A percentile compares a stretch with the other conserved stretches of the same genome.
phyloP scores from a whole-genome alignment of 78 protist genomes.

The Cyanophora paradoxa region DNA sequence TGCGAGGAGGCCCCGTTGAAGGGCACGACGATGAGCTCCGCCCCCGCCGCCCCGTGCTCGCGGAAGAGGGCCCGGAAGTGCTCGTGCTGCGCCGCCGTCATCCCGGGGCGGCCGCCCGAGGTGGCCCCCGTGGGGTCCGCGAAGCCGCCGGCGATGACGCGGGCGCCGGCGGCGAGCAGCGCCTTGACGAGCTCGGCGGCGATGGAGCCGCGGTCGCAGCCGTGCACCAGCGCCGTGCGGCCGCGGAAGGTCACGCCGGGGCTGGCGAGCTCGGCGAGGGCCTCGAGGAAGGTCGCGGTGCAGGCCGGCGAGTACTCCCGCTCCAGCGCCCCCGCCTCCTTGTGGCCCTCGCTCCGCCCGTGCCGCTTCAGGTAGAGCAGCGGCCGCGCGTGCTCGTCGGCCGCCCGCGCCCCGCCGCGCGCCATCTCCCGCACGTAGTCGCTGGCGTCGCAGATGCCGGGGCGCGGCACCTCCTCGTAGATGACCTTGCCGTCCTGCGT shows the following conservation, averaged over 20 bases:
- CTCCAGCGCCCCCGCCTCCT: too few species aligned
- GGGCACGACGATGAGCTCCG: slow-evolving; percentile 34
- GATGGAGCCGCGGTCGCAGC: slow-evolving; percentile 45
- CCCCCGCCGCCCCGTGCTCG: slow-evolving; percentile 12
- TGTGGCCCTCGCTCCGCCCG: not conserved
- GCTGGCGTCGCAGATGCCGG: not conserved
- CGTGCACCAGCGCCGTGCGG: slow-evolving; percentile 35
- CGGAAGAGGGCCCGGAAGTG: slow-evolving; percentile 32
- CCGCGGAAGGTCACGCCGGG: slow-evolving; percentile 12
- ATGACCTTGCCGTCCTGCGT: slow-evolving; percentile 6
- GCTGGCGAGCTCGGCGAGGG: slow-evolving; percentile 1
- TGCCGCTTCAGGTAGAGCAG: slow-evolving; percentile 3
- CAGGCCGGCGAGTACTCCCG: too few species aligned
- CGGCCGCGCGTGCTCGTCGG: not conserved
- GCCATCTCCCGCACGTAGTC: slow-evolving; percentile 18
- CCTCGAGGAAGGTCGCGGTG: not conserved
- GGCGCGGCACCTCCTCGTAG: slow-evolving; percentile 16
- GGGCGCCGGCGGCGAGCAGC: slow-evolving; percentile 17
- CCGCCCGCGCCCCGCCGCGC: slow-evolving; percentile 8
- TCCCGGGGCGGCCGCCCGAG: slow-evolving; percentile 3
- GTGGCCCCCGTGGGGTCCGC: slow-evolving; percentile 36
- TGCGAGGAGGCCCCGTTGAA: slow-evolving; percentile 44
- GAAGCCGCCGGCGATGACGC: not conserved
- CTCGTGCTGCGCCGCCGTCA: not conserved
- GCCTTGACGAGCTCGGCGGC: slow-evolving; percentile 15